Evolutionary conservation across 495 filamentous ascomycete species (phyloP).

Genomic region (Astrocystis sublimbata): DNA sequence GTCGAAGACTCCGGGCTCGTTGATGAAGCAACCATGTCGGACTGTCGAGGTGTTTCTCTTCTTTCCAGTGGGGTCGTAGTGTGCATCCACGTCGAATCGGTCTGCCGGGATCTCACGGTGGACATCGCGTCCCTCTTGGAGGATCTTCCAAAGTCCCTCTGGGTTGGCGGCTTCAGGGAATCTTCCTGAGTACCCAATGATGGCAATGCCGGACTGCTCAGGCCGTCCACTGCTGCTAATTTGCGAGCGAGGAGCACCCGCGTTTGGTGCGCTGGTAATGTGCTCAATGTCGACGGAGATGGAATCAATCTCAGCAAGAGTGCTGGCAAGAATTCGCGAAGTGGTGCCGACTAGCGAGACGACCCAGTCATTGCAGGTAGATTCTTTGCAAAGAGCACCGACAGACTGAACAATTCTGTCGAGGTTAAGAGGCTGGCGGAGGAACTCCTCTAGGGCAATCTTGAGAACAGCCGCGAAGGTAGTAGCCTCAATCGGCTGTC

Average conservation of each 20-base stretch:
- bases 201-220: not conserved
- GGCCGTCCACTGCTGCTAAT: not conserved
- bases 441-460: not conserved
- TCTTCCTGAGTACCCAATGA: conserved; percentile 1
- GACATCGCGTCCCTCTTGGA: conserved; percentile 58
- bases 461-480: not conserved
- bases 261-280: not conserved
- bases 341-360: not conserved
- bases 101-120: conserved; percentile 58
- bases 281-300: not conserved
- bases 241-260: not conserved
- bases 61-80: conserved; percentile 69
- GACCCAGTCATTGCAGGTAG: not conserved
- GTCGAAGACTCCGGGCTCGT: conserved; percentile 17
- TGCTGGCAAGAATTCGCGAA: not conserved
- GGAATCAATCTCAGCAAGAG: not conserved
- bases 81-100: conserved; percentile 69
- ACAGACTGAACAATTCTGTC: not conserved
- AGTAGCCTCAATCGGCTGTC: not conserved
- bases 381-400: not conserved
- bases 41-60: conserved; percentile 54
- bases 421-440: not conserved
- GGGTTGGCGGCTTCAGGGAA: conserved; percentile 39
- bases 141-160: conserved; percentile 63
- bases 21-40: conserved; percentile 46